A percentile compares a stretch with the other conserved stretches of the same genome.
Evolutionary conservation across 2,329 filamentous ascomycete species (phyloP).

Genomic region (Nothophoma quercina): DNA sequence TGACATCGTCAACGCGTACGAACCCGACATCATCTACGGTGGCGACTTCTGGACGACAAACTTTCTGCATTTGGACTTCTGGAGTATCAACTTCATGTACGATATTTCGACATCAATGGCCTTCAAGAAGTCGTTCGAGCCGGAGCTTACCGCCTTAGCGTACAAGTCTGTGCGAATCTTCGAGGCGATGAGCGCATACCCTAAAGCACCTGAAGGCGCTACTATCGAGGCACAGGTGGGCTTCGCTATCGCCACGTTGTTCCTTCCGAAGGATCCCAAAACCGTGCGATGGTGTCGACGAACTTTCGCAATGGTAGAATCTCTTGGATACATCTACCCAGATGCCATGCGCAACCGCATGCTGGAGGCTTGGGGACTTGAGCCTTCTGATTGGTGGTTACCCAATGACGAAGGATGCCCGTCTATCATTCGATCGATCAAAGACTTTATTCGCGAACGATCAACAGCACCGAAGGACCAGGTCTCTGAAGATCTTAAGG

Average conservation of each 20-base stretch:
- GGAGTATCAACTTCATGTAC: constrained; percentile 81
- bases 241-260: constrained; percentile 77
- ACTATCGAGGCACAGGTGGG: constrained; percentile 77
- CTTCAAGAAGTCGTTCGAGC: constrained; percentile 58
- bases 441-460: constrained; percentile 81
- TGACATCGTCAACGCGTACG: constrained; percentile 78
- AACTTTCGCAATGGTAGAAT: constrained; percentile 81
- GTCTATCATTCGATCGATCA: constrained; percentile 76
- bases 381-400: constrained; percentile 86
- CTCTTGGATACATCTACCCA: constrained; percentile 86
- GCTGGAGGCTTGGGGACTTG: constrained; percentile 76
- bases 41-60: constrained; percentile 78
- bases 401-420: constrained; percentile 80
- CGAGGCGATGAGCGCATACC: constrained; percentile 78
- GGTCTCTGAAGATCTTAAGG: constrained; percentile 70
- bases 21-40: constrained; percentile 71
- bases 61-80: constrained; percentile 76
- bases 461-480: constrained; percentile 61
- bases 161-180: constrained; percentile 78
- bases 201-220: constrained; percentile 72
- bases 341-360: constrained; percentile 76
- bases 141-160: constrained; percentile 68
- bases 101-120: constrained; percentile 72
- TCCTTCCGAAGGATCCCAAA: constrained; percentile 76
- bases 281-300: constrained; percentile 81